Evolutionary conservation across 169 alveolate species (phyloP), one percentile per base, ranked within the genome.

Genomic region (Cyclospora cayetanensis): DNA sequence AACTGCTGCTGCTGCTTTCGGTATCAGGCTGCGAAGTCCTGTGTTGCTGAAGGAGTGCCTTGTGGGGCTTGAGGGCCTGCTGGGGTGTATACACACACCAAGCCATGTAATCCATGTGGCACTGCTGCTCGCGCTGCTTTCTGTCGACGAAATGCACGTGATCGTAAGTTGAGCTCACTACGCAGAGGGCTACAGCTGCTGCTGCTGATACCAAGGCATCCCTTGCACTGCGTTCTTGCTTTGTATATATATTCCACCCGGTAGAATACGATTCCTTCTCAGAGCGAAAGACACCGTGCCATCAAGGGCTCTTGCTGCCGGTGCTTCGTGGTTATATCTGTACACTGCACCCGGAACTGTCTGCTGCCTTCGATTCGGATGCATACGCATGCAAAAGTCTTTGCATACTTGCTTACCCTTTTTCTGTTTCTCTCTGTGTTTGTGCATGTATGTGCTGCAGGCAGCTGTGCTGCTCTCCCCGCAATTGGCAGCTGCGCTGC

Each of bases 51-150:
- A 22, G 18, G n/a, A 25, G 15, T 66, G 77, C 34, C n/a, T 66
- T 7, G 35, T 22, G 25, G 77, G 42, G 12, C n/a, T 27, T 0
- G 77, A 66, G 35, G 77, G 35, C 7, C 18, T 25, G 15, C 34
- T 66, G 77, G 77, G 77, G 77, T 66, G 77, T 66, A 66, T 27
- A 11, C 18, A 27, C 77, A 66, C 42, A 20, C 34, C 77, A 66
- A 66, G 0, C 25, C 60, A 46, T 46, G 25, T 66, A 22, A 37
- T 20, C 27, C 4, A 5, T 4, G 18, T 66, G 5, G 27, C 41
- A 20, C 41, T 66, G 41, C 0, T 66, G 41, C 41, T 66, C 22
- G 77, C 77, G 41, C 4, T 66, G n/a, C 18, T 66, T 4, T 37
- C 77, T 29, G 46, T 42, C 4, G 41, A 66, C 3, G 37, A 66